phyloP scores from a whole-genome alignment of 306 rosid species.

The Quercus engelmannii region DNA sequence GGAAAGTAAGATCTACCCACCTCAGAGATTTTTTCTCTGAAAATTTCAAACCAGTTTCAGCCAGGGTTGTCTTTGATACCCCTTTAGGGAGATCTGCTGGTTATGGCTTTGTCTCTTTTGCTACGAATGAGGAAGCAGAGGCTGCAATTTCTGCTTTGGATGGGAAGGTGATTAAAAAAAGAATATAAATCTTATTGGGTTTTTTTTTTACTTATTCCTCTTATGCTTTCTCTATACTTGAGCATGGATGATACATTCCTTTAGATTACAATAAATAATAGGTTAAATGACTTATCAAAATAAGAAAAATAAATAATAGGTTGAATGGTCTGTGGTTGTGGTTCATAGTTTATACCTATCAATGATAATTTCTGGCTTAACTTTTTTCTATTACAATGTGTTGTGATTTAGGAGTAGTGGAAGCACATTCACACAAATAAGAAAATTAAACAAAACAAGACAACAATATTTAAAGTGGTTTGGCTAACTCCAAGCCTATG shows the following conservation, averaged over 20 bases:
- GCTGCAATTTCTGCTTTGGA: conserved; percentile 69
- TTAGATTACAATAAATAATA: not conserved
- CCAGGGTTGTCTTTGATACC: conserved; percentile 75
- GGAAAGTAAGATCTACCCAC: conserved; percentile 78
- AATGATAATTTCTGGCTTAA: not conserved
- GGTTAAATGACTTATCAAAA: not conserved
- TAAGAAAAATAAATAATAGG: not conserved
- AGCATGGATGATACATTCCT: not conserved
- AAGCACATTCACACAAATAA: no score
- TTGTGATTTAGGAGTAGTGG: no score
- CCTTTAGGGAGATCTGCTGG: conserved; percentile 69
- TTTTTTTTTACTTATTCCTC: conserved; percentile 3
- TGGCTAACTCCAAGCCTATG: no score
- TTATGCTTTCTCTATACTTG: conserved; percentile 5
- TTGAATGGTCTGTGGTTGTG: not conserved
- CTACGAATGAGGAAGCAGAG: conserved; percentile 72
- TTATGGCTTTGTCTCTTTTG: conserved; percentile 80
- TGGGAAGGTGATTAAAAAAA: conserved; percentile 55
- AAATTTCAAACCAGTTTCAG: conserved; percentile 73
- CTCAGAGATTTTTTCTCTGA: conserved; percentile 63
- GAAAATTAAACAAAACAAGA: no score
- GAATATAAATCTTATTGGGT: conserved; percentile 8
- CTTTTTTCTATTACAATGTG: not conserved
- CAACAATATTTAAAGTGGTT: no score
- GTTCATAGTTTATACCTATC: not conserved